phyloP scores from a whole-genome alignment of 257 asterid species.

The Solanum tarijense region DNA sequence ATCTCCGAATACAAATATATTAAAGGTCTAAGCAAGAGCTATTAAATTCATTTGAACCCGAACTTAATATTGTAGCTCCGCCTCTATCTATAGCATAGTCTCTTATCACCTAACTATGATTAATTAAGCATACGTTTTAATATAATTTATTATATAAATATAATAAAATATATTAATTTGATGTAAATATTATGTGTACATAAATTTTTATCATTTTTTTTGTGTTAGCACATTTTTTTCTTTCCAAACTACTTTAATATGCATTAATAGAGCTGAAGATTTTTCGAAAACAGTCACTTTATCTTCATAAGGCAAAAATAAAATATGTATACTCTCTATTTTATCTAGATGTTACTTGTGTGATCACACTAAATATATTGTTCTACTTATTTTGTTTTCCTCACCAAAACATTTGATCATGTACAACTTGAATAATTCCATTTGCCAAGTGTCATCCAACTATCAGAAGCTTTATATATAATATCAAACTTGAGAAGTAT shows the following conservation, averaged over 20 bases:
- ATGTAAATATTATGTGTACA: neutral
- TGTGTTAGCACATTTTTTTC: neutral
- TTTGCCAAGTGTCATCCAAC: neutral
- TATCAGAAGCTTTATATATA: neutral
- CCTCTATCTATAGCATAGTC: neutral
- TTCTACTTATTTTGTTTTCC: neutral
- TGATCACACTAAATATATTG: neutral
- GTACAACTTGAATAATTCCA: neutral
- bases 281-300: neutral
- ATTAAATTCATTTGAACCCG: neutral
- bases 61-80: neutral
- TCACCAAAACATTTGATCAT: neutral
- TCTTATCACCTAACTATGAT: neutral
- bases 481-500: neutral
- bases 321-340: fast-evolving
- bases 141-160: neutral
- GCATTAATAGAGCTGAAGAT: neutral
- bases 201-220: neutral
- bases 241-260: neutral
- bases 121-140: too few relatives aligned
- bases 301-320: neutral
- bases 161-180: neutral
- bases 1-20: too few relatives aligned
- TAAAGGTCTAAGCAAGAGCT: neutral
- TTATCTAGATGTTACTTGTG: too few relatives aligned